Conservation (phyloP, 2,329 filamentous ascomycete genomes). For the Zalaria sp. region DNA sequence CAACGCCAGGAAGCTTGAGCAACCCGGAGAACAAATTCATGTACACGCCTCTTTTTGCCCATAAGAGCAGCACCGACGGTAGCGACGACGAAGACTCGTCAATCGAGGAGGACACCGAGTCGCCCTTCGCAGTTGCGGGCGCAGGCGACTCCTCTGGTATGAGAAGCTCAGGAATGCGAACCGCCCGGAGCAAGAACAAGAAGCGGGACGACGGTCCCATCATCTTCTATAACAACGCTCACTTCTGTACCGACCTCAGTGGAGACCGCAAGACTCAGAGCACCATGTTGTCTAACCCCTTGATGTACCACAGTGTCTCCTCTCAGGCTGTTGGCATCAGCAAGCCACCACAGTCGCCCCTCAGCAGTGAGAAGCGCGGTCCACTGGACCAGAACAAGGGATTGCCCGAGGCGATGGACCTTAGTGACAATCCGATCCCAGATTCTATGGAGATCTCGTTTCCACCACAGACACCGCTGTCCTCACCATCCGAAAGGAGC, state of each 20-base stretch:
- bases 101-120: conserved; percentile 17
- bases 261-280: conserved; percentile 36
- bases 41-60: conserved; percentile 35
- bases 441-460: conserved; percentile 22
- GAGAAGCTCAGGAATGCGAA: conserved; percentile 31
- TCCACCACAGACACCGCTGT: conserved; percentile 16
- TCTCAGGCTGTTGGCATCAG: conserved; percentile 18
- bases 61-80: conserved; percentile 27
- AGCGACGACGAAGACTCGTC: conserved; percentile 22
- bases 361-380: conserved; percentile 15
- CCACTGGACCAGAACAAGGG: conserved; percentile 13
- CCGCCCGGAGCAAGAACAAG: conserved; percentile 29
- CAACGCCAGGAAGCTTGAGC: conserved; percentile 1
- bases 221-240: conserved; percentile 69
- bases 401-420: conserved; percentile 20
- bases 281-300: conserved; percentile 5
- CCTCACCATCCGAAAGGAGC: conserved; percentile 12
- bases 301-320: conserved; percentile 17
- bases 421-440: conserved; percentile 21
- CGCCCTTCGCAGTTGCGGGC: conserved; percentile 12
- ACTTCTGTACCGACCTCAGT: conserved; percentile 69
- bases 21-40: conserved; percentile 19
- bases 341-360: neutral
- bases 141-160: conserved; percentile 26
- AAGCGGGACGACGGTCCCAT: conserved; percentile 56